phyloP scores from a whole-genome alignment of 2,329 filamentous ascomycete genomes.

The Aureobasidium leucospermi region DNA sequence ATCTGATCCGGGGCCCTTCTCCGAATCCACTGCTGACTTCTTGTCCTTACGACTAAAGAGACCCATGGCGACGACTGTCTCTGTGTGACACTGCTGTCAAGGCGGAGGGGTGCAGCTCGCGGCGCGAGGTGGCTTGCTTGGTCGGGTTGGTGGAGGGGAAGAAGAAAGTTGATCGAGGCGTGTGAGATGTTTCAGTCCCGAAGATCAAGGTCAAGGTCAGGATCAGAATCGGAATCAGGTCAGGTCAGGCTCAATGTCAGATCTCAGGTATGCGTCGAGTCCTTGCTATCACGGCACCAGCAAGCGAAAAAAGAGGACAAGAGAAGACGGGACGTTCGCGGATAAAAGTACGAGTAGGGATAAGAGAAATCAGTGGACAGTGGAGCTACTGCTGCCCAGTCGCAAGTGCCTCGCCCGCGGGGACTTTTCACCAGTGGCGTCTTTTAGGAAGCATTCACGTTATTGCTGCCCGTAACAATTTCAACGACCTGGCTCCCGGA shows the following conservation, averaged over 20 bases:
- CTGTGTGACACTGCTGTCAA: slow-evolving; percentile 4
- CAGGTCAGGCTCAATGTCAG: neutral
- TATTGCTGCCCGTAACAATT: slow-evolving; percentile 11
- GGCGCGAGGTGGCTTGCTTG: neutral
- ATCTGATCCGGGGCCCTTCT: slow-evolving; percentile 3
- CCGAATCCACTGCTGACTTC: slow-evolving; percentile 25
- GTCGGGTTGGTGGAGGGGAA: neutral
- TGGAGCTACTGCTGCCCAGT: slow-evolving; percentile 9
- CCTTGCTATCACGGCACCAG: neutral
- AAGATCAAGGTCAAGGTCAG: neutral
- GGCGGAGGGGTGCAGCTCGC: neutral
- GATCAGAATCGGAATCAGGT: neutral
- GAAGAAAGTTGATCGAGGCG: neutral
- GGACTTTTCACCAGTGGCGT: slow-evolving; percentile 5
- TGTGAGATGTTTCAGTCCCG: neutral
- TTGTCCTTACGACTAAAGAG: slow-evolving; percentile 46
- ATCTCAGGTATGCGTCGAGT: neutral
- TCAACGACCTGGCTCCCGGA: slow-evolving; percentile 11
- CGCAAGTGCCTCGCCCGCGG: slow-evolving; percentile 10
- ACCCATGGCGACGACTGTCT: slow-evolving; percentile 36
- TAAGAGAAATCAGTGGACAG: slow-evolving; percentile 9
- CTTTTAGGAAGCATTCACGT: slow-evolving; percentile 3
- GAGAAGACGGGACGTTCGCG: slow-evolving; percentile 5
- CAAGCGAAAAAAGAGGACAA: slow-evolving; percentile 7
- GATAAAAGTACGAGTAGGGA: slow-evolving; percentile 10